phyloP scores from a whole-genome alignment of 192 early-diverging fungal genomes.

The Anaeromyces robustus region DNA sequence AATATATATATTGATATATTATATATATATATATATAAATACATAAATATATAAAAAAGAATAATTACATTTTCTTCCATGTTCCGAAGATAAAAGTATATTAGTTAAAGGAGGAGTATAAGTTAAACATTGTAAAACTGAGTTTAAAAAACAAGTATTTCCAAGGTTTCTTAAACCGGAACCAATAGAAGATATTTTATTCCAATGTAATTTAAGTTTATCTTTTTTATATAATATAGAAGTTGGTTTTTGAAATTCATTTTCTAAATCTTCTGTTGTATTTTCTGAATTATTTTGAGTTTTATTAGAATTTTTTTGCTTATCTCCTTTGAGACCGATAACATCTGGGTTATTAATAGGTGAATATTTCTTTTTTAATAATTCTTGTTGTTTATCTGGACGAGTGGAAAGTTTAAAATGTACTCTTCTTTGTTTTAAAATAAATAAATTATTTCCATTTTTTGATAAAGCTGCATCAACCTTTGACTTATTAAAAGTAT shows the following conservation, averaged over 20 bases:
- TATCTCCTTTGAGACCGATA: conserved; percentile 1
- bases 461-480: neutral
- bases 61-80: conserved; percentile 39
- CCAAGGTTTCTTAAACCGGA: conserved; percentile 54
- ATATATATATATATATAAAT: conserved; percentile 3
- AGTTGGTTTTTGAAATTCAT: conserved; percentile 41
- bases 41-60: neutral
- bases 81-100: conserved; percentile 38
- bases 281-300: neutral
- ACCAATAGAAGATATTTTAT: conserved; percentile 33
- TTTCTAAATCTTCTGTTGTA: neutral
- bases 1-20: neutral
- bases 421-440: conserved; percentile 20
- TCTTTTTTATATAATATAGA: conserved; percentile 42
- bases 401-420: conserved; percentile 40
- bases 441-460: neutral
- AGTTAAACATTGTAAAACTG: conserved; percentile 58
- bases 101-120: conserved; percentile 60
- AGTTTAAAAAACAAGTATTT: conserved; percentile 71
- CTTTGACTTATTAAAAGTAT: neutral
- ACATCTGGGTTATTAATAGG: conserved; percentile 28
- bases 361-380: conserved; percentile 40
- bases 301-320: neutral
- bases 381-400: conserved; percentile 41
- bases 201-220: conserved; percentile 35